Percentiles rank a stretch among this genome's conserved stretches.
Evolutionary conservation across 495 filamentous ascomycete species (phyloP).

Genomic region (Aspergillus olivimuriae): DNA sequence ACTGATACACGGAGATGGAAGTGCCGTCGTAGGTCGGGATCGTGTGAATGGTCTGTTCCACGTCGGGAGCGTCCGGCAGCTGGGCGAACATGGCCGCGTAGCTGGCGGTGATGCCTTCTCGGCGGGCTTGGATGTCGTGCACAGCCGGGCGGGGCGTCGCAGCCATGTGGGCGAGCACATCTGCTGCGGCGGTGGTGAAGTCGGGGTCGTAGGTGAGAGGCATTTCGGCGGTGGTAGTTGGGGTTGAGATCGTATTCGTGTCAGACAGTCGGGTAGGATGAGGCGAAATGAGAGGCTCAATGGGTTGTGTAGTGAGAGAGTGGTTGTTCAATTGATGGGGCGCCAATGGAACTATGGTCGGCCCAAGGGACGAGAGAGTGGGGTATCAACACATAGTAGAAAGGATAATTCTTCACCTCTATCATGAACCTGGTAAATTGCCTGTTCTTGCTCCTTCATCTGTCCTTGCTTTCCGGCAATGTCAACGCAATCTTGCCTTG

Average conservation of each 20-base stretch:
- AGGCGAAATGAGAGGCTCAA: not conserved
- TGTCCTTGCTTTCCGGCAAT: too few species aligned
- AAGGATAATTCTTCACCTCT: too few species aligned
- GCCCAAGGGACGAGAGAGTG: too few species aligned
- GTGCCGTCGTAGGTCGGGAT: conserved; percentile 12
- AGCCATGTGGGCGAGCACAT: conserved; percentile 2
- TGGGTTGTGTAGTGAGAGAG: too few species aligned
- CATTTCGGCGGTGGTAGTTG: conserved; percentile 6
- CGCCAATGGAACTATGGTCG: too few species aligned
- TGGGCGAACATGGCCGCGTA: conserved; percentile 3
- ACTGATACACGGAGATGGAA: conserved; percentile 9
- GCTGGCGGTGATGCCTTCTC: conserved; percentile 1
- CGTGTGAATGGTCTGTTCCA: conserved; percentile 9
- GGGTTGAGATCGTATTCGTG: not conserved
- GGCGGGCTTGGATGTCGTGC: conserved; percentile 7
- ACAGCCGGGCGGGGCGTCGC: not conserved
- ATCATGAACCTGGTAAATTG: too few species aligned
- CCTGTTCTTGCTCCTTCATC: too few species aligned
- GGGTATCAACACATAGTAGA: too few species aligned
- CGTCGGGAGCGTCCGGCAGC: conserved; percentile 9
- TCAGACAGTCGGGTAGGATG: not conserved
- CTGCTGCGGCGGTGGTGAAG: conserved; percentile 7
- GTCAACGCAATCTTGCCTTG: too few species aligned
- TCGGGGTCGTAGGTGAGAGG: conserved; percentile 11
- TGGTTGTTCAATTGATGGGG: too few species aligned